Evolutionary conservation across 441 rosid genomes (phyloP), one percentile per base, ranked within the genome.

Genomic region (Caryocar brasiliense): DNA sequence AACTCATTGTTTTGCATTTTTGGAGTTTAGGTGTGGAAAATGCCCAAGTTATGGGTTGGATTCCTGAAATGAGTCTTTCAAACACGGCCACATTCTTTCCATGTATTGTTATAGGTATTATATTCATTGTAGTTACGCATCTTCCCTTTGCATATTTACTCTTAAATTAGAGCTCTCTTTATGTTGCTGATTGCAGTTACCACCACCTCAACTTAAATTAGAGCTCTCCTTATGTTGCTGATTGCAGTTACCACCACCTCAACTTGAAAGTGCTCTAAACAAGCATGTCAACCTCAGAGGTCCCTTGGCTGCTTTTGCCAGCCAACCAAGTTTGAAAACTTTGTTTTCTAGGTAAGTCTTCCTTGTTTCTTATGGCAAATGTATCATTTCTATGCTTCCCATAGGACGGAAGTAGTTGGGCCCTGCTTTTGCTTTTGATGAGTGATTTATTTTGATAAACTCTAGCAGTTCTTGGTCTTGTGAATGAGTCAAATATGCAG

Each of bases 21-120:
- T 52, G 45, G 40, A 40, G 28, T 59, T 54, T 73, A 89, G 99
- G 68, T 89, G 28, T 93, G 99, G 99, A 93, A 79, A 72, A 80
- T 89, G 80, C 99, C 99, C 25, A 93, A 93, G 74, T 58, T 93
- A 61, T 93, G 97, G 95, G 96, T 86, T 61, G 96, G 99, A 50
- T 93, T 93, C 71, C 64, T 89, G 78, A 93, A 93, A 73, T 93
- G 97, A 41, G 86, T 82, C 24, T 78, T 92, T 67, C 99, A 89
- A 71, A 93, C 95, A 30, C 84, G 72, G 53, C 99, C 99, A 5
- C 97, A 84, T 82, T 93, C 99, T 51, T 88, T 74, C 65, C 82
- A 59, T 27, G 97, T 89, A 27, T 65, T 89, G 44, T 64, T 91
- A 56, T 82, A 85, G 98, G 98, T 82, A 76, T 30, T 27, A 32